A percentile compares a stretch with the other conserved stretches of the same genome.
These are phyloP conservation scores for Cicer bijugum DNA, from an alignment of 306 rosid species.

Conservation along the genomic window DNA sequence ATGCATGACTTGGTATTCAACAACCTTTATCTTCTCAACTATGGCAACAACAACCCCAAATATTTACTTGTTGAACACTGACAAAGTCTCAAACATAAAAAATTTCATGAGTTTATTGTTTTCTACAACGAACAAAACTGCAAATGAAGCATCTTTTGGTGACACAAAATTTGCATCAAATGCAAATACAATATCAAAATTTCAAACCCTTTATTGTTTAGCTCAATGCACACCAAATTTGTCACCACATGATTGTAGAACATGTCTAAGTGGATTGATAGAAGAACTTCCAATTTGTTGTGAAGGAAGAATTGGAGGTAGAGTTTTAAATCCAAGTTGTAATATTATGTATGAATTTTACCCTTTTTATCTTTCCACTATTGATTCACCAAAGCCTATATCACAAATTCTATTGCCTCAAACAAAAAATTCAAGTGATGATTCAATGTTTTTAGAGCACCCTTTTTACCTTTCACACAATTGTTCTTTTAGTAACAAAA, in stretches of 20 bases:
- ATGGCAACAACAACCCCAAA: neutral
- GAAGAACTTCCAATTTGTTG: neutral
- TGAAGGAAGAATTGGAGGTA: conserved; percentile 30
- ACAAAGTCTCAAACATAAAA: neutral
- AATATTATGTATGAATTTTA: conserved; percentile 29
- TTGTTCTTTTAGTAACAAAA: conserved; percentile 16
- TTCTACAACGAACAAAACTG: conserved; percentile 14
- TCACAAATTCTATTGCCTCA: conserved; percentile 10
- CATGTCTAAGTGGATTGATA: conserved; percentile 3
- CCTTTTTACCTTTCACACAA: conserved; percentile 19
- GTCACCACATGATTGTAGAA: conserved; percentile 16
- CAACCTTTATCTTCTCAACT: neutral
- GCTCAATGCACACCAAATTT: conserved; percentile 31
- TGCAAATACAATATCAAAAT: neutral
- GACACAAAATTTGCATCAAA: neutral
- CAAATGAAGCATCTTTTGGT: conserved; percentile 8
- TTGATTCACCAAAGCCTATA: neutral
- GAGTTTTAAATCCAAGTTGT: conserved; percentile 30
- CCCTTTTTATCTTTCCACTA: conserved; percentile 23
- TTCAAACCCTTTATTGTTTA: conserved; percentile 24
- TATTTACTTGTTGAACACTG: neutral
- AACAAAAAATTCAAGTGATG: neutral
- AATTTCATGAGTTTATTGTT: neutral
- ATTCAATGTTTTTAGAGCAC: neutral
- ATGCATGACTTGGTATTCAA: conserved; percentile 32